Evolutionary conservation across 2,329 filamentous ascomycete species (phyloP), one percentile per base, ranked within the genome.

Genomic region (Juglanconis oblonga): DNA sequence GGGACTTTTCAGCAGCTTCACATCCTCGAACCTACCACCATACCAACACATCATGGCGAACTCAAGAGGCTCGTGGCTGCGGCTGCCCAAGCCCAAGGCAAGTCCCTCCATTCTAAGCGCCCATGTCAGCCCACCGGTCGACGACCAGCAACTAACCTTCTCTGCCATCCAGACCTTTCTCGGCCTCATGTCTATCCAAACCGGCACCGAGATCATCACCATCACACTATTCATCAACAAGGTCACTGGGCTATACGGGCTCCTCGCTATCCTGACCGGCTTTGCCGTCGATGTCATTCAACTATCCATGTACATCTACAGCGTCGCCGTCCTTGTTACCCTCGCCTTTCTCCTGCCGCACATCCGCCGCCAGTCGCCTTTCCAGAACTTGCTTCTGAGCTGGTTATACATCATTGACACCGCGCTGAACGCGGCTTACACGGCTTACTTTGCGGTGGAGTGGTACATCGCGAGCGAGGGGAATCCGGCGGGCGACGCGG

Each of bases 231-330:
- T 96, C 58, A 88, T 97, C 77, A 97, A 97, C 82, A 97, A 97
- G 76, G 85, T 93, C 66, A 94, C 91, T 53, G 93, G 92, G 60
- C 81, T 97, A 67, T 97, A 96, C 75, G 93, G 93, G 65, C 82
- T 97, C 48, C 87, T 97, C 67, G 92, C 93, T 61, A 84, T 97
- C 67, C 80, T 97, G 65, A 96, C 93, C 31, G 94, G 94, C 71
- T 92, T 91, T 74, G 81, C 88, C 67, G 86, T 97, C 64, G 93
- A 91, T 57, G 81, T 87, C 35, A 83, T 95, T 31, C 94, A 97
- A 75, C 83, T 97, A 59, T 90, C 89, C 60, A 95, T 96, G 82
- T 97, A 97, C 80, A 82, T 96, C 52, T 96, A 96, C 81, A 95
- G 90, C 32, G 82, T 95, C 63, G 68, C 85, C 64, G 83, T 90